Conservation (phyloP, 192 early-diverging fungal genomes). For the Radiomyces spectabilis region DNA sequence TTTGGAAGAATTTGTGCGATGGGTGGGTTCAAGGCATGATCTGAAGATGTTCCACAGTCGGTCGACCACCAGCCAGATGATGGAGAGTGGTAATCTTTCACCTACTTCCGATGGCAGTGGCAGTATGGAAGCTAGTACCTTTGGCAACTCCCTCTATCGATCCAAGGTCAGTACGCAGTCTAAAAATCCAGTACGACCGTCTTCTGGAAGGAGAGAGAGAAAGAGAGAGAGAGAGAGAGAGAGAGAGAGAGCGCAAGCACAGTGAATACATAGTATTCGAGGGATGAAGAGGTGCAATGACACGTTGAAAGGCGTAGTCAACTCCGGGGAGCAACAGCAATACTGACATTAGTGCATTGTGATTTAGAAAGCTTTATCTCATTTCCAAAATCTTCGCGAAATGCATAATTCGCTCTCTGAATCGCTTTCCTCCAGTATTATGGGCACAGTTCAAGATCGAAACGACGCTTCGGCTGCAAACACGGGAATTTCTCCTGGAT, state of each 20-base stretch:
- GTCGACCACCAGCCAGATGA: background rate
- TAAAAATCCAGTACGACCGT: no score
- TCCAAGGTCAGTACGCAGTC: constrained; percentile 1
- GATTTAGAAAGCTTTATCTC: constrained; percentile 4
- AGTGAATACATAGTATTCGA: no score
- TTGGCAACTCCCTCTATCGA: constrained; percentile 4
- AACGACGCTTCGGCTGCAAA: constrained; percentile 1
- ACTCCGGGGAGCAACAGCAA: no score
- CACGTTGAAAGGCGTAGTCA: no score
- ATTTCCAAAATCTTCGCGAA: constrained; percentile 16
- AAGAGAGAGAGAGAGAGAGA: no score
- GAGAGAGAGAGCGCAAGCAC: no score
- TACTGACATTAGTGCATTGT: no score
- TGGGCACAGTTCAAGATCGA: background rate
- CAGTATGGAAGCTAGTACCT: background rate
- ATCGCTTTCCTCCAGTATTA: constrained; percentile 14
- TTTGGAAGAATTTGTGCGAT: constrained; percentile 54
- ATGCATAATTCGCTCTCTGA: constrained; percentile 13
- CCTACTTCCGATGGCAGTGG: background rate
- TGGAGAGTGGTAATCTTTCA: background rate
- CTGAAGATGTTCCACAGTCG: constrained; percentile 39
- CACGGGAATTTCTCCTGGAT: constrained; percentile 3
- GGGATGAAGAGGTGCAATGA: no score
- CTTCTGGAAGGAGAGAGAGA: no score
- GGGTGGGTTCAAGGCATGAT: constrained; percentile 44